Percentiles rank a stretch among this genome's conserved stretches.
These are phyloP conservation scores for Claviceps sp. DNA, from an alignment of 2,329 filamentous ascomycete genomes.

Conservation along the genomic window DNA sequence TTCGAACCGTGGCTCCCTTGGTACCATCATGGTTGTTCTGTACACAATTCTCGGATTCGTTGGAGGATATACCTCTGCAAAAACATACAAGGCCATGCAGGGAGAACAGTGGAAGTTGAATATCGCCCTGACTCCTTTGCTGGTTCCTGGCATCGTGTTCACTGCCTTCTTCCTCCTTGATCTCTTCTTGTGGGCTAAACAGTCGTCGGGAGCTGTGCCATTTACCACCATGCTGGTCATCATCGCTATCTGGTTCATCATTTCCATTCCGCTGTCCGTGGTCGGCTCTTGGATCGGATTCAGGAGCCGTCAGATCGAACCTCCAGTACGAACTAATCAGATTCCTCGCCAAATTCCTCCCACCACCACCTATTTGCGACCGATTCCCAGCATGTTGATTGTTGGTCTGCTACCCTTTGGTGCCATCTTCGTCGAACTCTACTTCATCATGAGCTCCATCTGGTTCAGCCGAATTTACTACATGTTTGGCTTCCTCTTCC, in stretches of 20 bases:
- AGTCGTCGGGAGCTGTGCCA: conserved; percentile 85
- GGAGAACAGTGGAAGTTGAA: conserved; percentile 93
- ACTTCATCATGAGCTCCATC: conserved; percentile 98
- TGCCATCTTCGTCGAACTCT: conserved; percentile 94
- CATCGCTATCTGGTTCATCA: conserved; percentile 89
- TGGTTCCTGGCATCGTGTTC: conserved; percentile 82
- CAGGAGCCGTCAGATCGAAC: conserved; percentile 54
- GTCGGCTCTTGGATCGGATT: conserved; percentile 90
- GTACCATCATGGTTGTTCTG: conserved; percentile 82
- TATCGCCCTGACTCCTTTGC: conserved; percentile 72
- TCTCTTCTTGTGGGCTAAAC: conserved; percentile 88
- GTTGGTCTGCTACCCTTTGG: conserved; percentile 89
- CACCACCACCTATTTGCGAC: conserved; percentile 67
- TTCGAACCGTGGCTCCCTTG: conserved; percentile 86
- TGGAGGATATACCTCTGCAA: conserved; percentile 77
- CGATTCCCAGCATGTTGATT: conserved; percentile 79
- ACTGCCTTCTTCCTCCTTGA: conserved; percentile 83
- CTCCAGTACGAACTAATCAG: conserved; percentile 90
- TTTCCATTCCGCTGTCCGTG: conserved; percentile 83
- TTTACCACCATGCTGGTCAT: conserved; percentile 95
- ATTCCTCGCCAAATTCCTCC: conserved; percentile 94
- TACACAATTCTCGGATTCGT: conserved; percentile 90
- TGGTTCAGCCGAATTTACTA: conserved; percentile 99
- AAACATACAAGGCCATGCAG: conserved; percentile 87
- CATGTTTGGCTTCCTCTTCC: conserved; percentile 98